Conservation (phyloP, 306 rosid species). For the Cercis canadensis region DNA sequence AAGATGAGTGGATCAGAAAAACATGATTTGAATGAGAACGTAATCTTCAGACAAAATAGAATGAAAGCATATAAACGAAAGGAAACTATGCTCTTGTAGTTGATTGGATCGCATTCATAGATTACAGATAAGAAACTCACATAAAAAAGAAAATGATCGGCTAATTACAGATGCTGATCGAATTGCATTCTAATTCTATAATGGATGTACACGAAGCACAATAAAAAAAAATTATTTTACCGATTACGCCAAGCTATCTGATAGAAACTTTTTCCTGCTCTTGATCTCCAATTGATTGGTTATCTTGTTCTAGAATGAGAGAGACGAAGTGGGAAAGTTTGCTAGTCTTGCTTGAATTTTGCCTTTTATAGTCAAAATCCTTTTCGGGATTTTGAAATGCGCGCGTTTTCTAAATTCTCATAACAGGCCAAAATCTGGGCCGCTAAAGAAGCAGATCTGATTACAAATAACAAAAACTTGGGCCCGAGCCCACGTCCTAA, state of each 20-base stretch:
- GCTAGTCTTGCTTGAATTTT: neutral
- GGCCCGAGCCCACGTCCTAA: too few species aligned
- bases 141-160: neutral
- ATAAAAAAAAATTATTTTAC: neutral
- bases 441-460: neutral
- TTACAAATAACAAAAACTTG: too few species aligned
- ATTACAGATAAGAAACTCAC: neutral
- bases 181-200: neutral
- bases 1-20: neutral
- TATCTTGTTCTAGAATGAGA: neutral
- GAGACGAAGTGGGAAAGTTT: neutral
- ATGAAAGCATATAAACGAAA: slow-evolving; percentile 1
- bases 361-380: neutral
- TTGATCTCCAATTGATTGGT: neutral
- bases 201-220: too few species aligned
- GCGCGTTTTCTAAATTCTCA: slow-evolving; percentile 16
- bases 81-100: too few species aligned
- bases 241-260: neutral
- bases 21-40: slow-evolving; percentile 11
- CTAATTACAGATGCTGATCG: slow-evolving; percentile 12
- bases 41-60: neutral
- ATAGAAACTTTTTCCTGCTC: neutral
- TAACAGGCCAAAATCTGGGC: neutral
- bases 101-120: neutral
- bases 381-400: slow-evolving; percentile 25